phyloP scores from a whole-genome alignment of 768 basidiomycete genomes.

The Grammothele lineata region DNA sequence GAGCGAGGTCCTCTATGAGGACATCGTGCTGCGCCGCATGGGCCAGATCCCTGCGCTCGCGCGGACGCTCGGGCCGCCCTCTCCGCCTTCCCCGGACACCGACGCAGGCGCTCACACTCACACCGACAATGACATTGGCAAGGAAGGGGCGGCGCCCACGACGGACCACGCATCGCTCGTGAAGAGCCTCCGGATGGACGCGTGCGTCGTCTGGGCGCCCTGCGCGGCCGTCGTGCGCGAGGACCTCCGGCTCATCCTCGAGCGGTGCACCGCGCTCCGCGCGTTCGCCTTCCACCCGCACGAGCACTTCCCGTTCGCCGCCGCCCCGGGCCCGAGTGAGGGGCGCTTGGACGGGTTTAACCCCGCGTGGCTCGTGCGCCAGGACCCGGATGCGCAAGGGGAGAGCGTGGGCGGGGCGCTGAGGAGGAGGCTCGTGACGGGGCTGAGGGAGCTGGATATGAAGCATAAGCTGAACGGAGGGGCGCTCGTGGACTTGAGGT shows the following conservation, averaged over 20 bases:
- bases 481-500: background rate
- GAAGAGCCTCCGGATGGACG: slow-evolving; percentile 2
- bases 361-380: slow-evolving; percentile 1
- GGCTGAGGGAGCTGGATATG: slow-evolving; percentile 2
- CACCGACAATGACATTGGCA: too few relatives aligned
- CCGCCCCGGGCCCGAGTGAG: background rate
- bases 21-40: slow-evolving; percentile 7
- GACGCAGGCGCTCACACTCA: too few relatives aligned
- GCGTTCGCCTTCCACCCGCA: background rate
- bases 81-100: background rate
- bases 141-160: too few relatives aligned
- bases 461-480: background rate
- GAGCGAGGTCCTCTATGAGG: slow-evolving; percentile 6
- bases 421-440: background rate
- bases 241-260: background rate
- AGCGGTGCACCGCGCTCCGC: slow-evolving; percentile 1
- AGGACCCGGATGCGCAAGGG: background rate
- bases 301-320: background rate
- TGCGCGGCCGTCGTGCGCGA: slow-evolving; percentile 2
- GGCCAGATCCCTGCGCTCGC: slow-evolving; percentile 8
- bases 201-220: slow-evolving; percentile 1
- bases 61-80: background rate
- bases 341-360: background rate
- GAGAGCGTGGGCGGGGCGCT: background rate
- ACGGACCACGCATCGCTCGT: too few relatives aligned